Percentiles rank a stretch among this genome's conserved stretches.
Conservation (phyloP, 1,284 basidiomycete genomes). For the Moniliella sp. region DNA sequence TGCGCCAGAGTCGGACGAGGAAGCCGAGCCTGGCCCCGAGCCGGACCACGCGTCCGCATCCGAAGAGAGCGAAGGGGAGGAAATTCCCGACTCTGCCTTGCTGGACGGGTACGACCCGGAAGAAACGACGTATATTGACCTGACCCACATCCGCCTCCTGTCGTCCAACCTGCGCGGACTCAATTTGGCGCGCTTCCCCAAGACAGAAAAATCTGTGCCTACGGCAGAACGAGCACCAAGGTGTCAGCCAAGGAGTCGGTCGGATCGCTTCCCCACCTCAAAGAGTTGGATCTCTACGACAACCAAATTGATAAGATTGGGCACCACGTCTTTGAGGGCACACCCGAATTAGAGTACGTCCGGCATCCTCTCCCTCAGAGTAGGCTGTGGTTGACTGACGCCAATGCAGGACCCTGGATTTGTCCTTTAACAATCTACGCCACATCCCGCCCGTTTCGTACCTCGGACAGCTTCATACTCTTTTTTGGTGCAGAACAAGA, state of each 20-base stretch:
- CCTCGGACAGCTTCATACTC: conserved; percentile 43
- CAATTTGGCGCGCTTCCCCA: conserved; percentile 48
- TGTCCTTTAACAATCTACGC: conserved; percentile 74
- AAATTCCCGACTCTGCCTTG: not conserved
- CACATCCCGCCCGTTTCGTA: conserved; percentile 41
- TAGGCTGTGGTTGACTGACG: not conserved
- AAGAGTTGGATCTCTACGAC: conserved; percentile 84
- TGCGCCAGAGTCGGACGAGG: conserved; percentile 1
- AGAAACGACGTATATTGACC: conserved; percentile 41
- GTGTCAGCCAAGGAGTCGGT: conserved; percentile 39
- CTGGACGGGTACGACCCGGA: not conserved
- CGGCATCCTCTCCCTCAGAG: not conserved
- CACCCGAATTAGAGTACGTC: conserved; percentile 50
- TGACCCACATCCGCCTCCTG: conserved; percentile 58
- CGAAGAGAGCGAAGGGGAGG: not conserved
- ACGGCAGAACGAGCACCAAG: conserved; percentile 57
- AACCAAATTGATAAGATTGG: conserved; percentile 47
- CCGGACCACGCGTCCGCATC: not conserved
- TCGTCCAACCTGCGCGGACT: conserved; percentile 42
- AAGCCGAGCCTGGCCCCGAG: conserved; percentile 1
- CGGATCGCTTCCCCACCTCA: conserved; percentile 45
- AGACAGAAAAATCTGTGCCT: conserved; percentile 54
- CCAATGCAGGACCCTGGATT: conserved; percentile 52
- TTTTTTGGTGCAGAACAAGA: conserved; percentile 92
- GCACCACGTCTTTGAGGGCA: conserved; percentile 45